Evolutionary conservation across 2,329 filamentous ascomycete genomes (phyloP).

Genomic region (Phialocephala subalpina): DNA sequence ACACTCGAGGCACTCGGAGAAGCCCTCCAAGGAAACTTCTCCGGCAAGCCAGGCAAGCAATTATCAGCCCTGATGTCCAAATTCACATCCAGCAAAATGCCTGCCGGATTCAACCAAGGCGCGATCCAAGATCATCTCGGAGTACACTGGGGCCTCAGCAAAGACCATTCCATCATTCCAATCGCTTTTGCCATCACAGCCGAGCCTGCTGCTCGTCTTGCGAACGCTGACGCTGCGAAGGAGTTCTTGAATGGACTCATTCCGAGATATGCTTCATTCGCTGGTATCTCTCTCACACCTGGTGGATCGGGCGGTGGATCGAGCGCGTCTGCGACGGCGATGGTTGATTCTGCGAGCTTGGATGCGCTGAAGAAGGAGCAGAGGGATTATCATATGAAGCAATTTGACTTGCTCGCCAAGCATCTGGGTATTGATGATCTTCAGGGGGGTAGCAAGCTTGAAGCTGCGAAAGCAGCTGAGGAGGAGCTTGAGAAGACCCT

Average conservation of each 20-base stretch:
- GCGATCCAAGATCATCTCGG: constrained; percentile 37
- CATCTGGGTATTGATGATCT: constrained; percentile 6
- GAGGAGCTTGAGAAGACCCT: constrained; percentile 27
- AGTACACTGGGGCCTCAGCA: constrained; percentile 39
- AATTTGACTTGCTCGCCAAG: constrained; percentile 3
- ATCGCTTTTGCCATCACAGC: constrained; percentile 38
- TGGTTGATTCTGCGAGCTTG: constrained; percentile 5
- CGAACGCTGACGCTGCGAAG: neutral
- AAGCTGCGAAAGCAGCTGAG: neutral
- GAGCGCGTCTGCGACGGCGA: neutral
- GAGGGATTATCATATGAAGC: constrained; percentile 7
- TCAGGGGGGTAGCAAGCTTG: constrained; percentile 1
- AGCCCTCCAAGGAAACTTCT: neutral
- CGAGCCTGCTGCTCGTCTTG: constrained; percentile 30
- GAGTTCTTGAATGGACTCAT: constrained; percentile 3
- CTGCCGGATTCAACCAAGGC: constrained; percentile 39
- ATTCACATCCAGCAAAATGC: constrained; percentile 43
- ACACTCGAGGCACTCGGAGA: constrained; percentile 10
- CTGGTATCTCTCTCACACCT: neutral
- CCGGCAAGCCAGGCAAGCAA: constrained; percentile 24
- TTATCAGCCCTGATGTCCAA: constrained; percentile 15
- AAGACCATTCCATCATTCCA: constrained; percentile 30
- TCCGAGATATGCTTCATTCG: constrained; percentile 5
- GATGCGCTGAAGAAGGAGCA: constrained; percentile 8
- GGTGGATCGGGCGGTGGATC: constrained; percentile 1